These are phyloP conservation scores for Erodium maritimum DNA, from an alignment of 345 rosid species.

Conservation along the genomic window DNA sequence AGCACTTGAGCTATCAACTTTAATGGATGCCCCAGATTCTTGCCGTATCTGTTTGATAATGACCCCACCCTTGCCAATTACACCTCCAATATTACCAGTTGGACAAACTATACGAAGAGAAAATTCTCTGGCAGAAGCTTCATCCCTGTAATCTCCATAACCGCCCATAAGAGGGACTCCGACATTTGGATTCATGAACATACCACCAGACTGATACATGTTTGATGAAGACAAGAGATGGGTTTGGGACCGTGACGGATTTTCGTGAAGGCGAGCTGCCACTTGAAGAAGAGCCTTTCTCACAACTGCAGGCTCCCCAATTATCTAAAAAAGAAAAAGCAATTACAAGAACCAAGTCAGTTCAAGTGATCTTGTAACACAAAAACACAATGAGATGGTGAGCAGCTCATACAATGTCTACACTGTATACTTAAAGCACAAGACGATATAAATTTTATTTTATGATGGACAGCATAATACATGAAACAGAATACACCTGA, in stretches of 20 bases:
- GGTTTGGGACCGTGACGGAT: constrained; percentile 85
- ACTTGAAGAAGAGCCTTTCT: constrained; percentile 73
- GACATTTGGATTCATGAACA: constrained; percentile 45
- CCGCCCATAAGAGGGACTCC: constrained; percentile 53
- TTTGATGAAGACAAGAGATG: constrained; percentile 49
- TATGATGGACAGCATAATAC: background rate
- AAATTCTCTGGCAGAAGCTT: constrained; percentile 56
- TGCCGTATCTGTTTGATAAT: constrained; percentile 87
- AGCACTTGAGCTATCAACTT: constrained; percentile 76
- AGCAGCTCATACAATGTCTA: background rate
- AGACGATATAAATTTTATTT: too few species aligned
- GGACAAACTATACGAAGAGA: constrained; percentile 76
- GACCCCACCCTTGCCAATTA: constrained; percentile 91
- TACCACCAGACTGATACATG: constrained; percentile 40
- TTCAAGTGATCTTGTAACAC: background rate
- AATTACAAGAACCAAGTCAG: background rate
- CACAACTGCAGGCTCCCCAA: constrained; percentile 73
- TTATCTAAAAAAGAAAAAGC: constrained; percentile 33
- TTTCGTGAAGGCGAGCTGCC: constrained; percentile 76
- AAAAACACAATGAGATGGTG: too few species aligned
- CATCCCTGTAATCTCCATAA: constrained; percentile 85
- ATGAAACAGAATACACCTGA: too few species aligned
- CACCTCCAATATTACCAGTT: constrained; percentile 71
- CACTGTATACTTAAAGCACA: background rate
- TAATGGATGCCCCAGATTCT: constrained; percentile 71